These are phyloP conservation scores for Sugiyamaella castrensis DNA, from an alignment of 1,139 yeast genomes.

Conservation along the genomic window DNA sequence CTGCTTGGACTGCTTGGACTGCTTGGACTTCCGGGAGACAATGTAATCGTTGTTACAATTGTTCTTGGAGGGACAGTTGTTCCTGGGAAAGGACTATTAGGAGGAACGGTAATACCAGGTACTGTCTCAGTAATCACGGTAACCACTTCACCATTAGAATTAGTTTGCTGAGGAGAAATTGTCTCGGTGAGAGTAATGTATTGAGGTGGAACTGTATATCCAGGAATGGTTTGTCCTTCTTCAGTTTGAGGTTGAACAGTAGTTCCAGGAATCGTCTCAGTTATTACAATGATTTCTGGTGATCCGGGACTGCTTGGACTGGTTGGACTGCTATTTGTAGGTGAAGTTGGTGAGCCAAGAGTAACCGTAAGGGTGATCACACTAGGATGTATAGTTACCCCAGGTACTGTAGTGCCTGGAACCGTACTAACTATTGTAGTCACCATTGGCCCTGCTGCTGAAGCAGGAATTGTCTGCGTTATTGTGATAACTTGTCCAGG, in stretches of 20 bases:
- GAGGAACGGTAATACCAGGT: constrained; percentile 12
- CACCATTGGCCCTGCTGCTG: neutral
- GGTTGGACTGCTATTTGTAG: neutral
- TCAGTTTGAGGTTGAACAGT: constrained; percentile 21
- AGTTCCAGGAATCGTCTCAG: constrained; percentile 19
- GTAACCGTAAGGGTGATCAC: constrained; percentile 2
- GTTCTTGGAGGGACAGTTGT: constrained; percentile 23
- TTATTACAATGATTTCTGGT: neutral
- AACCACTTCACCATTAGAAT: no score
- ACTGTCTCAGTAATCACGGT: constrained; percentile 2
- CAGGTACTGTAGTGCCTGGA: constrained; percentile 15
- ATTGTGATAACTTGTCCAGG: constrained; percentile 10
- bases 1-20: no score
- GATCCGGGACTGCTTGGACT: no score
- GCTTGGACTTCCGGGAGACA: neutral
- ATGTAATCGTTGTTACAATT: constrained; percentile 2
- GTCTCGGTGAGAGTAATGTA: constrained; percentile 8
- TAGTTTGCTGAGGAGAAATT: neutral
- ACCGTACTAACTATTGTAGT: constrained; percentile 3
- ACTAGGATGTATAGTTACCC: constrained; percentile 12
- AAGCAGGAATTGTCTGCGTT: constrained; percentile 5
- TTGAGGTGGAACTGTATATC: constrained; percentile 15
- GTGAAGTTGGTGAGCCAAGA: neutral
- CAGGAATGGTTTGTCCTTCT: constrained; percentile 17
- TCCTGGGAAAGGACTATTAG: constrained; percentile 14